Evolutionary conservation across 2,329 filamentous ascomycete species (phyloP), one percentile per base, ranked within the genome.

Genomic region (Lachnellula suecica): DNA sequence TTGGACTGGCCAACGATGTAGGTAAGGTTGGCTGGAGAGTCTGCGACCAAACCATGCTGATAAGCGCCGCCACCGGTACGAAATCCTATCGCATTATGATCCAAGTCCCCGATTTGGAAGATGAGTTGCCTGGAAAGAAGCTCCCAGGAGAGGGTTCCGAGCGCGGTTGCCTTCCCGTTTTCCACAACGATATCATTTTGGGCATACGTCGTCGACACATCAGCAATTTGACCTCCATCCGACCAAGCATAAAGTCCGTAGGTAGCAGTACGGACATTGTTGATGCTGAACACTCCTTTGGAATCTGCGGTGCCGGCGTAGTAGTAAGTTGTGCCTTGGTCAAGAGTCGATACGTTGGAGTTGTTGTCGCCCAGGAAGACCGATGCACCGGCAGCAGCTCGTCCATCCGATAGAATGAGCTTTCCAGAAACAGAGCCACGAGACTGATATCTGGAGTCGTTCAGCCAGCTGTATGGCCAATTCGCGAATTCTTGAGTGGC

Each of bases 171-270:
- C 29, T 70, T 64, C 3, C 63, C 64, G 1, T 68, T 57, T 2
- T 59, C 49, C 13, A 79, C 68, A 1, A 60, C 63, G 17, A 79
- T 63, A 44, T 74, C 70, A 50, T 74, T 74, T 13, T 67, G 59
- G 0, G 72, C 61, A 52, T 75, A 70, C 20, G 70, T 70, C 1
- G 76, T 78, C 13, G 72, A 72, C 1, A 79, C 75, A 44, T 78
- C 71, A 6, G 63, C 66, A 13, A 78, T 65, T 7, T 54, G 59
- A 23, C 72, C 73, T 51, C 75, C 76, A 53, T 75, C 75, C 1
- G 74, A 72, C 76, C 77, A 79, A 1, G 76, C 76, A 49, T 78
- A 75, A 1, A 79, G 59, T 0, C 71, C 76, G 54, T 78, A 79
- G 2, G 66, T 69, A 0, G 70, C 75, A 0, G 66, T 64, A 4